Conservation (phyloP, 306 rosid species). For the Cyclanthera cordifolia region DNA sequence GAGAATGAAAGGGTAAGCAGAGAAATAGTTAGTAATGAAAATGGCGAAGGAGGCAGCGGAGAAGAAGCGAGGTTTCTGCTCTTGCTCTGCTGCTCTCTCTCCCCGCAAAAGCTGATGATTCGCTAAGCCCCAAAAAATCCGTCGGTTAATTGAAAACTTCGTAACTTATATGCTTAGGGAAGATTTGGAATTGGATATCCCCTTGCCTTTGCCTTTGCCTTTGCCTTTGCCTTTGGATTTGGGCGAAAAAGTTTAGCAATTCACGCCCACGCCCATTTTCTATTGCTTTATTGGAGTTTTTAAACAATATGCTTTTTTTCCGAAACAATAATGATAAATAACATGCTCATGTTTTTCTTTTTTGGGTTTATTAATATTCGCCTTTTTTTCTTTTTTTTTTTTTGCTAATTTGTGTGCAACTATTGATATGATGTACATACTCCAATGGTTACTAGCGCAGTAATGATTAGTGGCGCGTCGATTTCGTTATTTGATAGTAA, state of each 20-base stretch:
- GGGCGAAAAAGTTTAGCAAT: background rate
- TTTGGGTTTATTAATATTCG: too few relatives aligned
- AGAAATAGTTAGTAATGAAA: background rate
- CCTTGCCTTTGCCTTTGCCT: background rate
- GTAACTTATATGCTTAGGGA: background rate
- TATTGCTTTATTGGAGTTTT: background rate
- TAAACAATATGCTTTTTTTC: too few relatives aligned
- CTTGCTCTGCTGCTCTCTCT: constrained; percentile 1
- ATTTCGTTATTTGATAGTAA: too few relatives aligned
- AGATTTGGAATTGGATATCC: background rate
- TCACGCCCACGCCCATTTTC: background rate
- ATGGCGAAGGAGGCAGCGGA: background rate
- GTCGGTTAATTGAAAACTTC: background rate
- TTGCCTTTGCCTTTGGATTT: background rate
- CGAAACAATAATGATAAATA: too few relatives aligned
- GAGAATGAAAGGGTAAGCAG: constrained; percentile 7
- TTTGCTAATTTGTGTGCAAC: too few relatives aligned
- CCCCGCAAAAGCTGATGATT: background rate
- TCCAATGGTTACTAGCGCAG: too few relatives aligned
- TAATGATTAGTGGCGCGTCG: too few relatives aligned
- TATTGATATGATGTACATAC: too few relatives aligned
- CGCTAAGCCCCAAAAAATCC: background rate
- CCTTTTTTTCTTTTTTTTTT: too few relatives aligned
- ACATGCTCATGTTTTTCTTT: too few relatives aligned
- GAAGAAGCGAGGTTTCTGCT: constrained; percentile 4